phyloP scores from a whole-genome alignment of 345 rosid genomes.

The Lagerstroemia speciosa region DNA sequence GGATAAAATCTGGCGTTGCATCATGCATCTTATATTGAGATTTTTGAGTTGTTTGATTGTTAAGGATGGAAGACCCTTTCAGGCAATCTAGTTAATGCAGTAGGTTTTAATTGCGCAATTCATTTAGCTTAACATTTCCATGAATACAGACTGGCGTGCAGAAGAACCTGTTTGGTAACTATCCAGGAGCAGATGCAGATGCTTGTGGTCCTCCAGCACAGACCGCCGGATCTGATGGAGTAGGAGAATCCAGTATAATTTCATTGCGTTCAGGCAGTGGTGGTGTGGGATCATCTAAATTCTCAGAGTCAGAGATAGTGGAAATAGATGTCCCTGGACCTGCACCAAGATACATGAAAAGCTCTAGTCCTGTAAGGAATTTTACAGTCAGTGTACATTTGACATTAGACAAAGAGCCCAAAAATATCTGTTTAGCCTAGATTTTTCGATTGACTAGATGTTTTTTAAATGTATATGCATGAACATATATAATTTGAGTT shows the following conservation, averaged over 20 bases:
- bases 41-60: background rate
- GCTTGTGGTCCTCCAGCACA: constrained; percentile 60
- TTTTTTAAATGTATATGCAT: too few species aligned
- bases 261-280: background rate
- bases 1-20: too few species aligned
- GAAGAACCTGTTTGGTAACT: constrained; percentile 79
- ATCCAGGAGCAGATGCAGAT: constrained; percentile 62
- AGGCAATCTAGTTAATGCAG: background rate
- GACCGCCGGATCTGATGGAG: constrained; percentile 31
- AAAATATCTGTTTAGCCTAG: background rate
- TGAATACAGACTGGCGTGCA: constrained; percentile 43
- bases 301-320: constrained; percentile 60
- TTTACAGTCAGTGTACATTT: constrained; percentile 41
- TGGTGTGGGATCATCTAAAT: constrained; percentile 32
- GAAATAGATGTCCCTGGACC: constrained; percentile 82
- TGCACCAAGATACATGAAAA: constrained; percentile 57
- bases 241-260: background rate
- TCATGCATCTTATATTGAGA: too few species aligned
- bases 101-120: background rate
- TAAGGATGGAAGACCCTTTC: background rate
- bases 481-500: too few species aligned
- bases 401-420: background rate
- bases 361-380: constrained; percentile 42
- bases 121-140: background rate
- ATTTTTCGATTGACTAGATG: background rate